phyloP scores from a whole-genome alignment of 2,329 filamentous ascomycete species.

The Sporothrix schenckii region DNA sequence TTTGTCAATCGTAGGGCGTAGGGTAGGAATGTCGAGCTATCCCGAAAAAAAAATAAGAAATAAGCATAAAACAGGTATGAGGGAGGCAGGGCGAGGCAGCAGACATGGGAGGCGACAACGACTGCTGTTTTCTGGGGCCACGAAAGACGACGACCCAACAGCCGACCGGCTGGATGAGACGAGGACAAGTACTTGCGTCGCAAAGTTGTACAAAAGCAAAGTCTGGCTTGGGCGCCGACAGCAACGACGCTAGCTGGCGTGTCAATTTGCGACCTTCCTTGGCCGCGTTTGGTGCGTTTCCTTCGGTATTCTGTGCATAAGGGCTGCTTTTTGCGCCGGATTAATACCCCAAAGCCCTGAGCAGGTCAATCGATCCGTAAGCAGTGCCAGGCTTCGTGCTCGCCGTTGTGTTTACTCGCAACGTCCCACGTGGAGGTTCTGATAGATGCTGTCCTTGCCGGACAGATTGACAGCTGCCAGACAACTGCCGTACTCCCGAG shows the following conservation, averaged over 20 bases:
- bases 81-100: not conserved
- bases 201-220: not conserved
- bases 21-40: not conserved
- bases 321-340: too few species aligned
- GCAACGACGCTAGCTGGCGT: conserved; percentile 7
- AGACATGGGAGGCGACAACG: not conserved
- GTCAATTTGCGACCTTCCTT: not conserved
- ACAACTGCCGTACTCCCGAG: too few species aligned
- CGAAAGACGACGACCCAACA: conserved; percentile 15
- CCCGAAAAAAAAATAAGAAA: not conserved
- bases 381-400: not conserved
- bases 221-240: conserved; percentile 7
- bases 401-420: not conserved
- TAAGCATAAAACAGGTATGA: not conserved
- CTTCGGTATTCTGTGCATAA: not conserved
- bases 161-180: conserved; percentile 18
- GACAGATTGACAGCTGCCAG: not conserved
- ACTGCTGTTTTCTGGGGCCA: conserved; percentile 11
- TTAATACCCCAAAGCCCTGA: not conserved
- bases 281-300: not conserved
- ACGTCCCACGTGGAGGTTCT: conserved; percentile 2
- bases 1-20: not conserved
- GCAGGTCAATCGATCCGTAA: not conserved
- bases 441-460: not conserved
- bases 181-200: not conserved